Conservation (phyloP, 306 rosid species). For the Ammopiptanthus mongolicus region DNA sequence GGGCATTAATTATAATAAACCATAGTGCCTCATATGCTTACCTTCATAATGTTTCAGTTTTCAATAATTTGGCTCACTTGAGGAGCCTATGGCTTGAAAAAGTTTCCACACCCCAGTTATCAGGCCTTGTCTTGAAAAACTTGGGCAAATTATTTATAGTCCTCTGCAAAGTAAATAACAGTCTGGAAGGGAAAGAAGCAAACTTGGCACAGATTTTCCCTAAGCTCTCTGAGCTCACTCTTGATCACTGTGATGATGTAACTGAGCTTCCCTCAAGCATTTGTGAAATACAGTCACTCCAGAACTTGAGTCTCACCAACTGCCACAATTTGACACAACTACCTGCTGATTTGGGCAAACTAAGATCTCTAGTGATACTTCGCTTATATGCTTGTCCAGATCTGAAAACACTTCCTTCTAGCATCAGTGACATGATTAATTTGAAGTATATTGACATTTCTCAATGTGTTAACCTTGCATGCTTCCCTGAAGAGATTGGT, state of each 20-base stretch:
- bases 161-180: conserved; percentile 50
- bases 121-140: conserved; percentile 29
- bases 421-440: conserved; percentile 40
- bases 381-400: conserved; percentile 74
- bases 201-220: conserved; percentile 50
- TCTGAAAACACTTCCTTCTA: conserved; percentile 48
- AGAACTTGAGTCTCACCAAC: conserved; percentile 66
- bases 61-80: conserved; percentile 38
- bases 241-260: conserved; percentile 78
- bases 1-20: conserved; percentile 63
- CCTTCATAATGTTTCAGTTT: conserved; percentile 46
- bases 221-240: conserved; percentile 55
- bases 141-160: conserved; percentile 59
- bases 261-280: conserved; percentile 57
- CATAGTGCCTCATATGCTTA: conserved; percentile 49
- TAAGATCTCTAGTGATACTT: conserved; percentile 47
- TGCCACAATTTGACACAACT: conserved; percentile 58
- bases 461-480: conserved; percentile 55
- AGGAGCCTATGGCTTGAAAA: conserved; percentile 92
- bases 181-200: conserved; percentile 35
- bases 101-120: conserved; percentile 49
- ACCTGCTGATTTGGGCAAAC: conserved; percentile 52
- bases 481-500: conserved; percentile 58
- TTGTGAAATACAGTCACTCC: conserved; percentile 45
- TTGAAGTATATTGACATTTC: conserved; percentile 73